phyloP scores from a whole-genome alignment of 192 early-diverging fungal species.

The Backusella tuberculispora region DNA sequence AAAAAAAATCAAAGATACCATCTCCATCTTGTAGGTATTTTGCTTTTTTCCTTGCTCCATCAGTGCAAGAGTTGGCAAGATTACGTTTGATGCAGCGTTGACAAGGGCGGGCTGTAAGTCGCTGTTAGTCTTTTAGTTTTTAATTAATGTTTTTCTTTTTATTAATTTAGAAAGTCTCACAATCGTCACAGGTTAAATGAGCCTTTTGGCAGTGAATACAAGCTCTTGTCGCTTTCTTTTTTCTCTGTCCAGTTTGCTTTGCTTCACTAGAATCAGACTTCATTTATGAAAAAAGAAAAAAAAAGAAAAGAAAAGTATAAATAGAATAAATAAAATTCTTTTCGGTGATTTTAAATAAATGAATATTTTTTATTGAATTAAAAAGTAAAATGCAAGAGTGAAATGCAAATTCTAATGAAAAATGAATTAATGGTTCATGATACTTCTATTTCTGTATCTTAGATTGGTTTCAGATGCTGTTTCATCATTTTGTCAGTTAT shows the following conservation, averaged over 20 bases:
- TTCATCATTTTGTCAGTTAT: not conserved
- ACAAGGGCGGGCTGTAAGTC: conserved; percentile 76
- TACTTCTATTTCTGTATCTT: not conserved
- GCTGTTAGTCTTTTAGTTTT: not conserved
- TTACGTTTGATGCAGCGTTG: conserved; percentile 84
- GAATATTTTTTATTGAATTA: too few species aligned
- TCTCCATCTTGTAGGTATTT: conserved; percentile 85
- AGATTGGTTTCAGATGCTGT: too few species aligned
- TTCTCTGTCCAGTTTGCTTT: conserved; percentile 22
- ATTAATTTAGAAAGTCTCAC: conserved; percentile 40
- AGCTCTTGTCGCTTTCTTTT: conserved; percentile 43
- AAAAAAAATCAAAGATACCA: conserved; percentile 31
- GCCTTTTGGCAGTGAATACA: conserved; percentile 76
- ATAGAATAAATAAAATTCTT: not conserved
- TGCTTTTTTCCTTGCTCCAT: conserved; percentile 89
- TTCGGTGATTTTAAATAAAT: too few species aligned
- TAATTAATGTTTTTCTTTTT: not conserved
- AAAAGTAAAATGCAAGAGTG: not conserved
- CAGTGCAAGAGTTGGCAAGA: conserved; percentile 72
- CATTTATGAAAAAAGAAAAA: not conserved
- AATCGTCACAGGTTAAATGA: conserved; percentile 75
- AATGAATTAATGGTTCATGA: not conserved
- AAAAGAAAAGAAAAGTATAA: not conserved
- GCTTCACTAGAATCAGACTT: not conserved
- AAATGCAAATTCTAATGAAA: not conserved